Evolutionary conservation across 345 rosid species (phyloP), one percentile per base, ranked within the genome.

Genomic region (Rhizophora apiculata): DNA sequence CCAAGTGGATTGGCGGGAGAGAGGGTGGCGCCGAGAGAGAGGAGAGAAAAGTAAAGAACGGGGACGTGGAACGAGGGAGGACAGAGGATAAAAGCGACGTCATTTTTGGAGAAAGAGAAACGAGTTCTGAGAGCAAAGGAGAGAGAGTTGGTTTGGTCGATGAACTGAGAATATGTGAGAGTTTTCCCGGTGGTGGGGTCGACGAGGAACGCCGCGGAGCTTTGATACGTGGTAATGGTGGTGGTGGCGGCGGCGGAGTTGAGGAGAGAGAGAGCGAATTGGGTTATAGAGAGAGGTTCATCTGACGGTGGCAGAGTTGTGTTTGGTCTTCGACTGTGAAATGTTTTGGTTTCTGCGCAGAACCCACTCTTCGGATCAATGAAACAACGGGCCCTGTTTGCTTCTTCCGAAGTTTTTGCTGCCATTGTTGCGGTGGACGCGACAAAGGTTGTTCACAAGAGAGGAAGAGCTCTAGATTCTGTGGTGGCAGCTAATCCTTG

Each of bases 301-400:
- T 81, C 32, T 0, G 74, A 29, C 0, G 90, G 86, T 11, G 92
- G 96, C 46, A 80, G 80, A 34, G 89, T 78, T 3, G 84, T 58
- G 46, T 37, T 6, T 0, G 89, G 84, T 37, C 98, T 76, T 9
- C 86, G 80, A 56, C 87, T 89, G 68, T 73, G 89, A 66, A 76
- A 93, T 5, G 72, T 78, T 71, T 73, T 75, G 29, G 96, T 83
- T 51, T 62, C 73, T 13, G 68, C n/a, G 79, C 83, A 84, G 62
- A 78, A 90, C 24, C 97, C 96, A n/a, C 27, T 73, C 16, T 51
- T 52, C 3, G 87, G 89, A 63, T 85, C 82, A 7, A 82, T 68
- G 62, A 52, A 36, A 36, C 2, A 39, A 39, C 22, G 64, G 72
- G 27, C 37, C 8, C 36, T 11, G 55, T 20, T 3, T 37, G 26